A percentile compares a stretch with the other conserved stretches of the same genome.
Evolutionary conservation across 352 stramenopile species (phyloP).

Genomic region (Phytophthora sojae): DNA sequence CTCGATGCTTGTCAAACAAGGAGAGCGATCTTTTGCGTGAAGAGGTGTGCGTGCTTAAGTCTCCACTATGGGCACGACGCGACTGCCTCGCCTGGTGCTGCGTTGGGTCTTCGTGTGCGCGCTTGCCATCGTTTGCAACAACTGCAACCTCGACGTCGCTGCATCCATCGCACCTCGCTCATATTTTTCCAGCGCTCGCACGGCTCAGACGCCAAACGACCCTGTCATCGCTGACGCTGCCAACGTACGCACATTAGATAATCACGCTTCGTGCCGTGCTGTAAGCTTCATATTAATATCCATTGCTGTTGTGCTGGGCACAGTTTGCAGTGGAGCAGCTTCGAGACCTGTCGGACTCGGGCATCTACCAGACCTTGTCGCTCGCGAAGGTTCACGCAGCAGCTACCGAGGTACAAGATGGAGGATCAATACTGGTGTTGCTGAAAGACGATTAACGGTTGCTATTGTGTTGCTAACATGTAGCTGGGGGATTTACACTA

Average conservation of each 20-base stretch:
- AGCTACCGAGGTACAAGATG: conserved; percentile 49
- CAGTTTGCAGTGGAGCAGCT: conserved; percentile 77
- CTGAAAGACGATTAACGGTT: background rate
- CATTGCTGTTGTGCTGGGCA: background rate
- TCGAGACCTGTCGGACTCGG: conserved; percentile 67
- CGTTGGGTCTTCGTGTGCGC: background rate
- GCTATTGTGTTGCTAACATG: background rate
- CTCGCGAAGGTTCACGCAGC: conserved; percentile 61
- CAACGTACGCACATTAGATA: conserved; percentile 37
- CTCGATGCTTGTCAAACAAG: conserved; percentile 11
- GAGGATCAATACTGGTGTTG: background rate
- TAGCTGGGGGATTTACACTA: conserved; percentile 84
- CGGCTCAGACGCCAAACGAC: conserved; percentile 38
- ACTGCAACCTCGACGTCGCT: background rate
- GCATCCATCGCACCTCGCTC: conserved; percentile 30
- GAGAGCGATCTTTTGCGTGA: conserved; percentile 10
- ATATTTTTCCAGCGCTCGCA: conserved; percentile 41
- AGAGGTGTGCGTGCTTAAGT: background rate
- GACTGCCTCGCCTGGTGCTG: background rate
- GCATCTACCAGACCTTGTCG: conserved; percentile 72
- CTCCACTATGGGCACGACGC: background rate
- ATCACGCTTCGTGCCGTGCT: background rate
- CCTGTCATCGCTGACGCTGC: conserved; percentile 54
- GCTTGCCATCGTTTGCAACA: background rate
- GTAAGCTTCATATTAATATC: background rate